Percentiles rank a stretch among this genome's conserved stretches.
Evolutionary conservation across 2,329 filamentous ascomycete genomes (phyloP).

Genomic region (Alternaria gansuensis): DNA sequence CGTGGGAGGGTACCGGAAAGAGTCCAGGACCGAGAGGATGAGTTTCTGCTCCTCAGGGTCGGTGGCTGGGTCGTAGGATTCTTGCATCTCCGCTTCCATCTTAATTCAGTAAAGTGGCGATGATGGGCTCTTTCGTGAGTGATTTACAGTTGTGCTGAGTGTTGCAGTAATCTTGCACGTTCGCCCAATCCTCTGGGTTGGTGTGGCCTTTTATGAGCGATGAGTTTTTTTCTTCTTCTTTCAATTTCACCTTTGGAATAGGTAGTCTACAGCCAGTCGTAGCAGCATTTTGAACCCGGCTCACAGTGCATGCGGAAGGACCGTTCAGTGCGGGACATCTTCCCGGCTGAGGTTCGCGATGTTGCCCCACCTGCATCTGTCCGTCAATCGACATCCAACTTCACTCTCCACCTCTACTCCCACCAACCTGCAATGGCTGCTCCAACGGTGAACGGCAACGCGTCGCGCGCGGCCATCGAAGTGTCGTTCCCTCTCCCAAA

Average conservation of each 20-base stretch:
- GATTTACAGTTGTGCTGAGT: neutral
- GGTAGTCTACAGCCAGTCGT: neutral
- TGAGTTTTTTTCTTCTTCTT: neutral
- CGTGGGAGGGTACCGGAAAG: constrained; percentile 72
- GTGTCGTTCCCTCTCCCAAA: constrained; percentile 66
- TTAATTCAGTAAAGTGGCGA: neutral
- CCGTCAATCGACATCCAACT: constrained; percentile 4
- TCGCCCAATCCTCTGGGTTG: neutral
- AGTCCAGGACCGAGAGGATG: constrained; percentile 83
- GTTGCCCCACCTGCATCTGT: constrained; percentile 14
- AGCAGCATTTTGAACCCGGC: too few relatives aligned
- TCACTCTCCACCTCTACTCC: constrained; percentile 1
- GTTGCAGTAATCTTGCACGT: neutral
- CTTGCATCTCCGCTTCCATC: constrained; percentile 61
- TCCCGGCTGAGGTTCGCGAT: constrained; percentile 7
- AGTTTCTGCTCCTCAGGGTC: constrained; percentile 84
- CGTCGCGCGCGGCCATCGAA: constrained; percentile 57
- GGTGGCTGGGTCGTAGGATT: constrained; percentile 70
- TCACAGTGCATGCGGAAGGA: neutral
- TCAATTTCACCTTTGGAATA: too few relatives aligned
- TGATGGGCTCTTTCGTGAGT: neutral
- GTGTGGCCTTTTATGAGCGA: neutral
- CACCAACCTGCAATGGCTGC: constrained; percentile 32
- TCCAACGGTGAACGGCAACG: constrained; percentile 22
- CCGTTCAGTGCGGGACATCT: neutral